These are phyloP conservation scores for Elaphomyces granulatus DNA, from an alignment of 495 filamentous ascomycete genomes.

Conservation along the genomic window DNA sequence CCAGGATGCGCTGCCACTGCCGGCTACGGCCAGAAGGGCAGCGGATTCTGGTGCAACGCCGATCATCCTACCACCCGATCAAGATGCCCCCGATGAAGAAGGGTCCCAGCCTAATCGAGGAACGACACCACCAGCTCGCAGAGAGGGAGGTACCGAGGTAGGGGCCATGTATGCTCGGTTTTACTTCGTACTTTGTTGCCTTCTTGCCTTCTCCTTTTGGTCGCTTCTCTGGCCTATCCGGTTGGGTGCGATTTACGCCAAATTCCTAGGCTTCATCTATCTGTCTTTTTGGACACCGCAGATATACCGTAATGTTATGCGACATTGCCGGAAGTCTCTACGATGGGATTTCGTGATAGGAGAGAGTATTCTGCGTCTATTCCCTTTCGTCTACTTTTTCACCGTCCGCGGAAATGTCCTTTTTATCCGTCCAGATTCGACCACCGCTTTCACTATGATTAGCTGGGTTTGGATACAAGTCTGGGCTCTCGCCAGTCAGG, in stretches of 20 bases:
- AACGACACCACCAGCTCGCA: slow-evolving; percentile 16
- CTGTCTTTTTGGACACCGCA: slow-evolving; percentile 88
- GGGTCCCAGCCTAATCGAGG: slow-evolving; percentile 16
- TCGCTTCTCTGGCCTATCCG: slow-evolving; percentile 58
- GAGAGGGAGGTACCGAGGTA: slow-evolving; percentile 40
- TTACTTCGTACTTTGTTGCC: slow-evolving; percentile 51
- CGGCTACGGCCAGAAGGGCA: slow-evolving; percentile 41
- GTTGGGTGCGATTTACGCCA: slow-evolving; percentile 56
- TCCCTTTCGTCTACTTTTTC: slow-evolving; percentile 75
- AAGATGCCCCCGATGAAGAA: slow-evolving; percentile 44
- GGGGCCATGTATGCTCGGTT: slow-evolving; percentile 69
- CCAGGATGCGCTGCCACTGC: slow-evolving; percentile 42
- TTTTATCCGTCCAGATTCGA: slow-evolving; percentile 56
- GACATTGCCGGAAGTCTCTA: slow-evolving; percentile 80
- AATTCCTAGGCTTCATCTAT: slow-evolving; percentile 52
- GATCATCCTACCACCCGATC: slow-evolving; percentile 72
- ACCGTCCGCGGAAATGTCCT: slow-evolving; percentile 59
- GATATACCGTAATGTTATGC: slow-evolving; percentile 75
- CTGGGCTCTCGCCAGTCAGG: slow-evolving; percentile 60
- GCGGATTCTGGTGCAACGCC: slow-evolving; percentile 39
- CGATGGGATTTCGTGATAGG: slow-evolving; percentile 80
- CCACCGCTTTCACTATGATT: slow-evolving; percentile 43
- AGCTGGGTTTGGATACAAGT: slow-evolving; percentile 93
- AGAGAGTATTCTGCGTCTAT: slow-evolving; percentile 58
- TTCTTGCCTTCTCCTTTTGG: slow-evolving; percentile 63